Evolutionary conservation across 345 rosid genomes (phyloP).

Genomic region (Raphanus raphanistrum): DNA sequence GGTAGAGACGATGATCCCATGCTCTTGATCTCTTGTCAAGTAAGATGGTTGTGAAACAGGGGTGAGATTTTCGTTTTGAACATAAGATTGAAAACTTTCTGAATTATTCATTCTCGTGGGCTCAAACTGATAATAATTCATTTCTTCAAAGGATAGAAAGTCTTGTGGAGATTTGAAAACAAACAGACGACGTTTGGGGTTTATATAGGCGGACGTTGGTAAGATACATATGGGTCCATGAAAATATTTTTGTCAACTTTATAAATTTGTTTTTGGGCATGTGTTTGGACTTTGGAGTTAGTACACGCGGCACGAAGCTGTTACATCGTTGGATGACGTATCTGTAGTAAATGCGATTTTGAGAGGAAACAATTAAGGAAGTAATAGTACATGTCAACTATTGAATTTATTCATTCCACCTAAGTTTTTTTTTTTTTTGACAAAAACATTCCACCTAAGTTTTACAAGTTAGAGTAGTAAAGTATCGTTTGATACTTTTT

Average conservation of each 20-base stretch:
- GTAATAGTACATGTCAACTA: neutral
- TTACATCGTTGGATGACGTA: neutral
- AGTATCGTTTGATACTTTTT: neutral
- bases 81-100: neutral
- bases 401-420: too few species aligned
- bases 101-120: neutral
- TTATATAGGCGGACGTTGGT: neutral
- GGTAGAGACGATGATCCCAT: slow-evolving; percentile 17
- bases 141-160: neutral
- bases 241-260: neutral
- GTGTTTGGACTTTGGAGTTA: neutral
- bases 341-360: neutral
- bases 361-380: neutral
- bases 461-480: neutral
- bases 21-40: slow-evolving; percentile 22
- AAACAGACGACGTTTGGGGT: neutral
- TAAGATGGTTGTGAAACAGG: neutral
- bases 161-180: neutral
- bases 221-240: neutral
- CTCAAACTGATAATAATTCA: slow-evolving; percentile 4
- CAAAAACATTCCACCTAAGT: neutral
- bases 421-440: too few species aligned
- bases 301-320: slow-evolving; percentile 13
- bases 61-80: neutral
- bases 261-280: neutral